Evolutionary conservation across 2,329 filamentous ascomycete species (phyloP).

Genomic region (Hysterium pulicare): DNA sequence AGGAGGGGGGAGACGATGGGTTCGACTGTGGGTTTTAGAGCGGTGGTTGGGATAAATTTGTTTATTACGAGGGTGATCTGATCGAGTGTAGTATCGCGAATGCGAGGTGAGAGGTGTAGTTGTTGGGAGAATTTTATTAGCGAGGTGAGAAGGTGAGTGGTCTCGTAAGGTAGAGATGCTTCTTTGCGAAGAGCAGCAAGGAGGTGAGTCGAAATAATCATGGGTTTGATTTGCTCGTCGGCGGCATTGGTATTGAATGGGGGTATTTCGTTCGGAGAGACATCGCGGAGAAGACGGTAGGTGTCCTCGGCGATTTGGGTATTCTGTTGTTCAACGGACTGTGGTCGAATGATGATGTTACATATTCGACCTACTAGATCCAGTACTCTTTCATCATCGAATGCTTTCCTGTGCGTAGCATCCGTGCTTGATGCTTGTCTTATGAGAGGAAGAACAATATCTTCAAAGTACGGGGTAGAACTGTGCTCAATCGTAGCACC

Average conservation of each 20-base stretch:
- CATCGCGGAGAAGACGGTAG: slow-evolving; percentile 50
- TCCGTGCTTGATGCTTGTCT: slow-evolving; percentile 33
- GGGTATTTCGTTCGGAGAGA: slow-evolving; percentile 23
- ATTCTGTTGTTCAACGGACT: slow-evolving; percentile 50
- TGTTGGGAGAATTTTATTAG: slow-evolving; percentile 38
- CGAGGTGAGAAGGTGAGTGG: slow-evolving; percentile 28
- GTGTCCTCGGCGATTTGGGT: slow-evolving; percentile 52
- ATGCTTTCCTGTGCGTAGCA: slow-evolving; percentile 26
- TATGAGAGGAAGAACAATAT: slow-evolving; percentile 44
- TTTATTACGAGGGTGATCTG: slow-evolving; percentile 48
- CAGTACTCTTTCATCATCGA: slow-evolving; percentile 50
- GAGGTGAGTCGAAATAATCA: slow-evolving; percentile 57
- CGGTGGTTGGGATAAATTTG: slow-evolving; percentile 44
- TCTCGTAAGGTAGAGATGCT: slow-evolving; percentile 27
- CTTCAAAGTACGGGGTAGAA: slow-evolving; percentile 43
- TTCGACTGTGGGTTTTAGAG: slow-evolving; percentile 40
- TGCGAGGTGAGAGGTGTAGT: slow-evolving; percentile 20
- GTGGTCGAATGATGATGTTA: slow-evolving; percentile 56
- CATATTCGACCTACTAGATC: slow-evolving; percentile 60
- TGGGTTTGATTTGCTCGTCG: slow-evolving; percentile 41
- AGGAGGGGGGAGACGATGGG: slow-evolving; percentile 34
- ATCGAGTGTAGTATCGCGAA: slow-evolving; percentile 36
- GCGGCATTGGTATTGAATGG: slow-evolving; percentile 29
- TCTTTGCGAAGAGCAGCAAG: slow-evolving; percentile 49
- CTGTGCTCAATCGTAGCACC: slow-evolving; percentile 49